A percentile compares a stretch with the other conserved stretches of the same genome.
Conservation (phyloP, 352 stramenopile species). For the Pythium sp. region DNA sequence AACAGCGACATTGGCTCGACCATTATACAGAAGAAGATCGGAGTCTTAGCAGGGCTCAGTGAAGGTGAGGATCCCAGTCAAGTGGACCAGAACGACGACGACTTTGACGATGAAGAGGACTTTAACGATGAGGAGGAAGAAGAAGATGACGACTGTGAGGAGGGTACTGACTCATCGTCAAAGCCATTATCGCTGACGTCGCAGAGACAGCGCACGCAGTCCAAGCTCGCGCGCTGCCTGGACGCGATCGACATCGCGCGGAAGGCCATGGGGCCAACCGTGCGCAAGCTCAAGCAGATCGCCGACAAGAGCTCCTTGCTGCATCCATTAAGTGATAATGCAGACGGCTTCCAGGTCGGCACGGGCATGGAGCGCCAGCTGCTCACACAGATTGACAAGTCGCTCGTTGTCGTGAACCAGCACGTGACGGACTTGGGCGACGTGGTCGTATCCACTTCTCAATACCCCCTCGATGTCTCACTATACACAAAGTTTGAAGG, state of each 20-base stretch:
- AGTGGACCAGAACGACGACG: background rate
- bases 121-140: slow-evolving; percentile 2
- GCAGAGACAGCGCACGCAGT: slow-evolving; percentile 12
- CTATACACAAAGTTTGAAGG: slow-evolving; percentile 37
- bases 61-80: background rate
- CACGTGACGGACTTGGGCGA: slow-evolving; percentile 20
- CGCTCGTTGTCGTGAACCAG: slow-evolving; percentile 22
- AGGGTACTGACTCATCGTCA: background rate
- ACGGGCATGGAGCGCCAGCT: slow-evolving; percentile 40
- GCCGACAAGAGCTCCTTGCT: background rate
- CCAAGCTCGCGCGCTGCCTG: slow-evolving; percentile 32
- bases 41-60: background rate
- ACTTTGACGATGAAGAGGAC: slow-evolving; percentile 11
- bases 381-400: slow-evolving; percentile 31
- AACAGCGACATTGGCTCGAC: background rate
- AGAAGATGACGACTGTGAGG: slow-evolving; percentile 2
- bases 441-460: background rate
- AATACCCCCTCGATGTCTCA: background rate
- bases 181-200: background rate
- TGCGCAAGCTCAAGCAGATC: slow-evolving; percentile 22
- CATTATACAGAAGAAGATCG: background rate
- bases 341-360: background rate
- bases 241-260: slow-evolving; percentile 46
- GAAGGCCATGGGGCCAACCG: slow-evolving; percentile 35
- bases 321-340: background rate